Evolutionary conservation across 805 yeast genomes (phyloP).

Genomic region (Wickerhamiella vanderwaltii): DNA sequence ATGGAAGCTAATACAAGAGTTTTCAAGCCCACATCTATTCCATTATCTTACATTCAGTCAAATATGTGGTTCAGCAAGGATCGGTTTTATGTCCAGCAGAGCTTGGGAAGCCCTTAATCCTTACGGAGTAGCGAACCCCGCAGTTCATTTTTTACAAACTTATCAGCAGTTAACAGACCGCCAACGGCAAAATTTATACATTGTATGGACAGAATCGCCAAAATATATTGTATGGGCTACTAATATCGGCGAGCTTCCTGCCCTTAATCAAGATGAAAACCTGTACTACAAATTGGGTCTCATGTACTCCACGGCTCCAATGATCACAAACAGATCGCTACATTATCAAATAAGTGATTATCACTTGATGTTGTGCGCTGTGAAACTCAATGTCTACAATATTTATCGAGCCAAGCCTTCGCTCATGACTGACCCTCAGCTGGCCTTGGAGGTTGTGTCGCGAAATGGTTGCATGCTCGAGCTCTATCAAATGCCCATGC

Average conservation of each 20-base stretch:
- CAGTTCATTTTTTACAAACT: neutral
- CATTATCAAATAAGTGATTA: neutral
- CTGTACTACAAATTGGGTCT: conserved; percentile 5
- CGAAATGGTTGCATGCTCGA: neutral
- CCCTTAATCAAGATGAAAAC: neutral
- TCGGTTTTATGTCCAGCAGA: neutral
- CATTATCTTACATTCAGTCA: neutral
- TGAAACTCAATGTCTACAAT: neutral
- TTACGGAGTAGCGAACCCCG: neutral
- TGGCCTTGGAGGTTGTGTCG: neutral
- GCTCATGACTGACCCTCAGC: neutral
- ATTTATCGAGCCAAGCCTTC: neutral
- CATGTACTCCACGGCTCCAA: neutral
- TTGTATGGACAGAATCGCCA: neutral
- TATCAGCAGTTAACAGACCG: neutral
- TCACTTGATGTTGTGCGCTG: neutral
- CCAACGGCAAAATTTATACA: neutral
- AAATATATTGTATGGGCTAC: conserved; percentile 4
- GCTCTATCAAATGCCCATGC: neutral
- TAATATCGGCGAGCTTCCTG: neutral
- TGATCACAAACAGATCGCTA: neutral
- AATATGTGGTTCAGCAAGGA: neutral
- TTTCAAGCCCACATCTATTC: neutral
- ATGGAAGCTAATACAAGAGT: neutral
- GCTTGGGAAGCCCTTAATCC: conserved; percentile 1